A percentile compares a stretch with the other conserved stretches of the same genome.
Conservation (phyloP, 768 basidiomycete species). For the Xerocomus spinulosus region DNA sequence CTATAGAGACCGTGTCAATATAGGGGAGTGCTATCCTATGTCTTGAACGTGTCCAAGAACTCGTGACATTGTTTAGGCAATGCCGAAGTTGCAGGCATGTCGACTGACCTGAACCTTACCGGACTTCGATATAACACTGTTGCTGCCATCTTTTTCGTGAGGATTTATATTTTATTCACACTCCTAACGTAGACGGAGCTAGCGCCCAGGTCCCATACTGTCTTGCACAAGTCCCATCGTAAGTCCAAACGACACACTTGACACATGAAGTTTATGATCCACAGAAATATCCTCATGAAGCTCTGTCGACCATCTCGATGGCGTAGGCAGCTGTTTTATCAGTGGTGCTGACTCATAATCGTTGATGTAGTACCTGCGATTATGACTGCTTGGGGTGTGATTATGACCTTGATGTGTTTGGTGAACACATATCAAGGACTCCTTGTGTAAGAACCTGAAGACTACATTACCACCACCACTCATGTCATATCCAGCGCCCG, state of each 20-base stretch:
- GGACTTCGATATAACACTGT: conserved; percentile 37
- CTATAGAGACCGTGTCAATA: conserved; percentile 40
- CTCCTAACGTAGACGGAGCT: not conserved
- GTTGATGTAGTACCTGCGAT: conserved; percentile 33
- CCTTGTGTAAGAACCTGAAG: conserved; percentile 24
- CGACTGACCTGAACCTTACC: conserved; percentile 31
- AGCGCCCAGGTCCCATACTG: conserved; percentile 31
- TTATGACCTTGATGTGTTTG: conserved; percentile 36
- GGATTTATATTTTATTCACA: conserved; percentile 1
- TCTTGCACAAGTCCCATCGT: conserved; percentile 38
- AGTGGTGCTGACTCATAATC: not conserved
- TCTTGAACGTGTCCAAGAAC: not conserved
- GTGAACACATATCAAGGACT: conserved; percentile 30
- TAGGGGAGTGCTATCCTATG: conserved; percentile 29
- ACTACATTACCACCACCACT: not conserved
- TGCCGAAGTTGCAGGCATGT: conserved; percentile 44
- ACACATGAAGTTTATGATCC: not conserved
- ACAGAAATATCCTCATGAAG: conserved; percentile 35
- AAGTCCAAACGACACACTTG: conserved; percentile 9
- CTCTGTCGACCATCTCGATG: conserved; percentile 32
- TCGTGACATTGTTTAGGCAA: conserved; percentile 30
- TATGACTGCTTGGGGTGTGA: conserved; percentile 35
- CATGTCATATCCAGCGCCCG: conserved; percentile 27
- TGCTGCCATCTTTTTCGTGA: conserved; percentile 37
- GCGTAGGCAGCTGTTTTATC: conserved; percentile 16